These are phyloP conservation scores for Trichothecium sympodiale DNA, from an alignment of 2,329 filamentous ascomycete genomes.

Conservation along the genomic window DNA sequence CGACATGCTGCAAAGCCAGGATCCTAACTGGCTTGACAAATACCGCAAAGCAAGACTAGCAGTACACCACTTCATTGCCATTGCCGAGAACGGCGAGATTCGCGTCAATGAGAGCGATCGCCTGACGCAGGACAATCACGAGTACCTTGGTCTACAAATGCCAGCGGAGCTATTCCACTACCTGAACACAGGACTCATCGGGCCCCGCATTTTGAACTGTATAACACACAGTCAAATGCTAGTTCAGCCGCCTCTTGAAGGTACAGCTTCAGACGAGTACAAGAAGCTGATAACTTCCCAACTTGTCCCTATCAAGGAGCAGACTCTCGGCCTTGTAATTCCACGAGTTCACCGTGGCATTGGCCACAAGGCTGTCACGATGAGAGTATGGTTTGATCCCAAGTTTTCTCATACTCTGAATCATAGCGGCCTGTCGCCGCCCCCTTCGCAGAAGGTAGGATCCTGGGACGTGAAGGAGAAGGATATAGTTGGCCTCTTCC, in stretches of 20 bases:
- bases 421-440: conserved; percentile 38
- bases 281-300: conserved; percentile 64
- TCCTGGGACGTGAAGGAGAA: conserved; percentile 66
- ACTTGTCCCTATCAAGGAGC: conserved; percentile 63
- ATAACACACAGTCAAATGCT: conserved; percentile 70
- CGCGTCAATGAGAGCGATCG: conserved; percentile 61
- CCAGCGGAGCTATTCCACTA: conserved; percentile 89
- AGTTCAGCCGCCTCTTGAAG: conserved; percentile 76
- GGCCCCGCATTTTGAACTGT: conserved; percentile 69
- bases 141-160: conserved; percentile 81
- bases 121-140: conserved; percentile 73
- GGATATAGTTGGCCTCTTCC: conserved; percentile 36
- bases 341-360: conserved; percentile 76
- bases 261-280: conserved; percentile 70
- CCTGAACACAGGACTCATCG: conserved; percentile 70
- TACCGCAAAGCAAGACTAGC: conserved; percentile 79
- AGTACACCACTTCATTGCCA: conserved; percentile 77
- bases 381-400: conserved; percentile 77
- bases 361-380: conserved; percentile 63
- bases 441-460: conserved; percentile 32
- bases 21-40: conserved; percentile 69
- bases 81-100: conserved; percentile 67
- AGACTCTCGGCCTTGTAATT: conserved; percentile 67
- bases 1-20: conserved; percentile 62
- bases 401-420: conserved; percentile 58